These are phyloP conservation scores for Cladophialophora carrionii DNA, from an alignment of 2,329 filamentous ascomycete species.

Conservation along the genomic window DNA sequence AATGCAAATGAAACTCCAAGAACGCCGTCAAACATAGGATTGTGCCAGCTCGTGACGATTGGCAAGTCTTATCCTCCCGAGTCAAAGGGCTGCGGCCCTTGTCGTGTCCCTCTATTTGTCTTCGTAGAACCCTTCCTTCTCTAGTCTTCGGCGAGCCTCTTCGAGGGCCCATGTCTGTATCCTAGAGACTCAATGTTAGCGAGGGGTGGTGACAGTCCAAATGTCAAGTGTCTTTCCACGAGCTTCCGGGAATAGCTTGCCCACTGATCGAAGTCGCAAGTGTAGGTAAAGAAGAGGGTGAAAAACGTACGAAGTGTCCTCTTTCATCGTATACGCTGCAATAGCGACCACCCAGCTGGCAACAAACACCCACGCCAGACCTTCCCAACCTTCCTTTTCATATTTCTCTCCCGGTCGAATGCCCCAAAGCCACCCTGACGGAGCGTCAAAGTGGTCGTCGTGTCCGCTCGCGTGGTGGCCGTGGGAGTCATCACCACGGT, in stretches of 20 bases:
- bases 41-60: conserved; percentile 4
- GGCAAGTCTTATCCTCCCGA: background rate
- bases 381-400: conserved; percentile 95
- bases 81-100: background rate
- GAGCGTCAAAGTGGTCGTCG: conserved; percentile 75
- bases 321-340: conserved; percentile 92
- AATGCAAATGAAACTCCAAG: conserved; percentile 1
- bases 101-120: conserved; percentile 52
- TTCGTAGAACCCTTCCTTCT: conserved; percentile 89
- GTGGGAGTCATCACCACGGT: conserved; percentile 18
- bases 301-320: conserved; percentile 89
- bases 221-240: no score
- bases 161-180: conserved; percentile 99
- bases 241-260: no score
- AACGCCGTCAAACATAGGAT: conserved; percentile 2
- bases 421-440: conserved; percentile 88
- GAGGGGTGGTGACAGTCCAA: background rate
- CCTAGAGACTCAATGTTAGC: conserved; percentile 55
- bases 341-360: conserved; percentile 73
- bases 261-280: background rate
- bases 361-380: conserved; percentile 58
- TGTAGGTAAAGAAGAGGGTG: conserved; percentile 7
- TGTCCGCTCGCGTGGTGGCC: conserved; percentile 29
- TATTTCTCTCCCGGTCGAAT: conserved; percentile 94
- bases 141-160: conserved; percentile 91